phyloP scores from a whole-genome alignment of 768 basidiomycete genomes.

The Leccinum rimulosum region DNA sequence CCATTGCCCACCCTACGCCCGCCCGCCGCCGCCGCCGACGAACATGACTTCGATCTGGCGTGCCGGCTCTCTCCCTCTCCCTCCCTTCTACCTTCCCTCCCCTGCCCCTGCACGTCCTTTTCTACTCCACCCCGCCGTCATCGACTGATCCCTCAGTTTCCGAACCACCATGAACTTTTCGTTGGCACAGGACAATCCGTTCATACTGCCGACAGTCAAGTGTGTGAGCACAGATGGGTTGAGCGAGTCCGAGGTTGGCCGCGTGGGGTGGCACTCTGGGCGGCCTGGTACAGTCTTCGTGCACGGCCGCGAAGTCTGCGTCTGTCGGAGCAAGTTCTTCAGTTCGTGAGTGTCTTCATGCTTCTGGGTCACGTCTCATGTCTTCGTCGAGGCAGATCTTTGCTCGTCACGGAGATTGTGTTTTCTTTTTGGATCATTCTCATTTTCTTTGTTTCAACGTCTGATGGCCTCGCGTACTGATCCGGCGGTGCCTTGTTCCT shows the following conservation, averaged over 20 bases:
- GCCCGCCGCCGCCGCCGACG: too few species aligned
- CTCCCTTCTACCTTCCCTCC: too few species aligned
- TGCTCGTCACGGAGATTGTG: not conserved
- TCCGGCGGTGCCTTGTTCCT: not conserved
- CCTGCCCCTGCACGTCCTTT: not conserved
- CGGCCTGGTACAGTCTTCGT: slow-evolving; percentile 27
- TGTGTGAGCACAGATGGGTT: slow-evolving; percentile 24
- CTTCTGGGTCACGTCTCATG: too few species aligned
- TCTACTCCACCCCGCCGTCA: not conserved
- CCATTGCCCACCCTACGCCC: too few species aligned
- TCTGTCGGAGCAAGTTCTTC: slow-evolving; percentile 26
- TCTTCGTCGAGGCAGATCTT: not conserved
- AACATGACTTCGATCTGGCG: too few species aligned
- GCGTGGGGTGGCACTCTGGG: slow-evolving; percentile 32
- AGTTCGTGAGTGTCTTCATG: slow-evolving; percentile 26
- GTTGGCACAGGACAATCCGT: slow-evolving; percentile 30
- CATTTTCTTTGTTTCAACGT: not conserved
- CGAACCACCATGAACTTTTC: slow-evolving; percentile 30
- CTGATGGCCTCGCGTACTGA: not conserved
- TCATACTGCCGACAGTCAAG: slow-evolving; percentile 28
- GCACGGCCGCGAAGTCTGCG: slow-evolving; percentile 26
- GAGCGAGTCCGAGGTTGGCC: slow-evolving; percentile 26
- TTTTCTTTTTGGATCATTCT: slow-evolving; percentile 7
- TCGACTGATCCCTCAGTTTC: slow-evolving; percentile 1
- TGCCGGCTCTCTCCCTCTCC: too few species aligned